These are phyloP conservation scores for Ceratopteris richardii DNA, from an alignment of 75 land plant species.

Conservation along the genomic window DNA sequence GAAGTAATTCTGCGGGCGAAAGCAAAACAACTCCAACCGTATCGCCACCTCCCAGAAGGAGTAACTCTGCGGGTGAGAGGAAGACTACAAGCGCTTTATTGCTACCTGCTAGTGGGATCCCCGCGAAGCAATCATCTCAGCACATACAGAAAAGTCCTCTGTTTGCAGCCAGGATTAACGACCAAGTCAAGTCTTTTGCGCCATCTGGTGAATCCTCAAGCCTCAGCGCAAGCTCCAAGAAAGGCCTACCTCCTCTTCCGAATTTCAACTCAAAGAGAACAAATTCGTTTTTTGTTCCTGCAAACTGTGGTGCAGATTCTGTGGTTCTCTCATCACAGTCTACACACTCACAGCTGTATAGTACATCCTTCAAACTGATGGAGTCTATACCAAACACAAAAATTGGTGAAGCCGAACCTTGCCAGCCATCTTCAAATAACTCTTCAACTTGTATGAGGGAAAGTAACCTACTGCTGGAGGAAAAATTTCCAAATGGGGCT, in stretches of 20 bases:
- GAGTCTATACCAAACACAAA: too few relatives aligned
- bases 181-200: background rate
- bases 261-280: background rate
- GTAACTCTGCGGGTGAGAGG: constrained; percentile 5
- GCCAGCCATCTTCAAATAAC: background rate
- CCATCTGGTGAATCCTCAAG: too few relatives aligned
- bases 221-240: background rate
- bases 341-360: background rate
- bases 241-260: background rate
- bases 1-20: constrained; percentile 6
- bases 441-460: background rate
- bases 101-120: background rate
- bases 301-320: background rate
- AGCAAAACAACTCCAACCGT: background rate
- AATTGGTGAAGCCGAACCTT: background rate
- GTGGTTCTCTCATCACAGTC: background rate
- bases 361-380: background rate
- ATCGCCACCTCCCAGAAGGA: background rate
- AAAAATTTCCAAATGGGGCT: background rate
- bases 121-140: background rate
- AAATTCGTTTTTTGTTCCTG: background rate
- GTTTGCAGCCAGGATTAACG: background rate
- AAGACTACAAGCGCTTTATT: background rate
- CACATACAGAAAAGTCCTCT: too few relatives aligned
- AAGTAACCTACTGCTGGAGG: background rate